Percentiles rank a stretch among this genome's conserved stretches.
Conservation (phyloP, 768 basidiomycete genomes). For the Mycena maculata region DNA sequence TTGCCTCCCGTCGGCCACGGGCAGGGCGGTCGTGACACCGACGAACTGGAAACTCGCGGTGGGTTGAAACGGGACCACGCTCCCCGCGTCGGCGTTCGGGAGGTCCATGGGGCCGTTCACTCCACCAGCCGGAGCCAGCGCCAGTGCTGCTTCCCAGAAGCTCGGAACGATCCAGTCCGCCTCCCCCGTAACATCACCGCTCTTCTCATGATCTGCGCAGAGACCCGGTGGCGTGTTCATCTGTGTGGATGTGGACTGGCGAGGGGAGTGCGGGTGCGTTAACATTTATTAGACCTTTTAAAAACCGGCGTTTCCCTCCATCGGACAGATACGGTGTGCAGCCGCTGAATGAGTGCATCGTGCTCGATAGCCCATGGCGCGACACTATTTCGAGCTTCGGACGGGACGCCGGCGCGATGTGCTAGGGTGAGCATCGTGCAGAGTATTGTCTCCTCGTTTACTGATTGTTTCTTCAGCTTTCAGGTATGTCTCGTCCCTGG, state of each 20-base stretch:
- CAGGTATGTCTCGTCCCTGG: slow-evolving; percentile 10
- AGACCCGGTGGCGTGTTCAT: slow-evolving; percentile 34
- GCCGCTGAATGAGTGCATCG: slow-evolving; percentile 34
- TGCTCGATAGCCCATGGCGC: slow-evolving; percentile 31
- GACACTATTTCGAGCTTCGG: slow-evolving; percentile 30
- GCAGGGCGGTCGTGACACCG: neutral
- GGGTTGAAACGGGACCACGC: slow-evolving; percentile 32
- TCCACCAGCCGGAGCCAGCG: slow-evolving; percentile 15
- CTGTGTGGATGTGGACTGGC: slow-evolving; percentile 26
- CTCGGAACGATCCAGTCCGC: neutral
- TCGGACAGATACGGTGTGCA: slow-evolving; percentile 34
- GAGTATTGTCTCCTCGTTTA: neutral
- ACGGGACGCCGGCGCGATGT: slow-evolving; percentile 31
- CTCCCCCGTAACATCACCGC: neutral
- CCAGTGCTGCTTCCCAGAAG: neutral
- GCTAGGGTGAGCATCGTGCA: slow-evolving; percentile 26
- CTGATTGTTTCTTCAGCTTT: slow-evolving; percentile 10
- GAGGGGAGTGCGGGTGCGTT: slow-evolving; percentile 31
- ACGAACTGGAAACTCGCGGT: slow-evolving; percentile 21
- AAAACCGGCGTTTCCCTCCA: too few relatives aligned
- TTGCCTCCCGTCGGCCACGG: slow-evolving; percentile 1
- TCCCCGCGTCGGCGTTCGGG: slow-evolving; percentile 16
- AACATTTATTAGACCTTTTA: neutral
- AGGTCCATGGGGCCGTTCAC: slow-evolving; percentile 26
- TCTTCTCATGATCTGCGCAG: neutral